Percentiles rank a stretch among this genome's conserved stretches.
Evolutionary conservation across 2,329 filamentous ascomycete species (phyloP).

Genomic region (Hypoxylon rubiginosum): DNA sequence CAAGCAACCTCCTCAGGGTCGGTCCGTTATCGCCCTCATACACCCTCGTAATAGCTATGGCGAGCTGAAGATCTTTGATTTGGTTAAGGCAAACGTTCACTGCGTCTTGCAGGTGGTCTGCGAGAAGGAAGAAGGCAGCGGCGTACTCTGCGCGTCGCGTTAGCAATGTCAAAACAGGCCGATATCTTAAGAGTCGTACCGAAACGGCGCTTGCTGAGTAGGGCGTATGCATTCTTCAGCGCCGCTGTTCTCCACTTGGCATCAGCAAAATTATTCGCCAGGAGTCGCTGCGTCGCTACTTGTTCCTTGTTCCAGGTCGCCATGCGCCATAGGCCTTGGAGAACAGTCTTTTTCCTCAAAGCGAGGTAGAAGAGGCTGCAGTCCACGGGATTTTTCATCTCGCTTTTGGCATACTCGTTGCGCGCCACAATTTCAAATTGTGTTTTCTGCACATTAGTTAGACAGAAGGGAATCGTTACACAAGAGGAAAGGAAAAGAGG

Average conservation of each 20-base stretch:
- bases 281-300: slow-evolving; percentile 78
- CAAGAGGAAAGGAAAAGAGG: neutral
- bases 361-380: slow-evolving; percentile 94
- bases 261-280: slow-evolving; percentile 92
- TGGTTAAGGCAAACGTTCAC: slow-evolving; percentile 89
- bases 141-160: slow-evolving; percentile 81
- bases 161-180: slow-evolving; percentile 32
- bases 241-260: slow-evolving; percentile 89
- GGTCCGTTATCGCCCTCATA: slow-evolving; percentile 88
- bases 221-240: slow-evolving; percentile 94
- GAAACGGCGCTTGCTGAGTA: slow-evolving; percentile 91
- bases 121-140: slow-evolving; percentile 94
- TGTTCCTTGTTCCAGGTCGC: slow-evolving; percentile 92
- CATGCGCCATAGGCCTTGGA: slow-evolving; percentile 95
- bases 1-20: slow-evolving; percentile 78
- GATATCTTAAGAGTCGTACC: slow-evolving; percentile 61
- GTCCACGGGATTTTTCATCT: slow-evolving; percentile 89
- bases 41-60: slow-evolving; percentile 86
- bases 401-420: slow-evolving; percentile 91
- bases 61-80: slow-evolving; percentile 88
- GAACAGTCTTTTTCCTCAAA: slow-evolving; percentile 87
- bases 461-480: neutral
- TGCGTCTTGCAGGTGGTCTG: slow-evolving; percentile 85
- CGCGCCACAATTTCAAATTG: slow-evolving; percentile 93
- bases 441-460: slow-evolving; percentile 63